Percentiles rank a stretch among this genome's conserved stretches.
Evolutionary conservation across 257 asterid species (phyloP).

Genomic region (Capsicum pubescens): DNA sequence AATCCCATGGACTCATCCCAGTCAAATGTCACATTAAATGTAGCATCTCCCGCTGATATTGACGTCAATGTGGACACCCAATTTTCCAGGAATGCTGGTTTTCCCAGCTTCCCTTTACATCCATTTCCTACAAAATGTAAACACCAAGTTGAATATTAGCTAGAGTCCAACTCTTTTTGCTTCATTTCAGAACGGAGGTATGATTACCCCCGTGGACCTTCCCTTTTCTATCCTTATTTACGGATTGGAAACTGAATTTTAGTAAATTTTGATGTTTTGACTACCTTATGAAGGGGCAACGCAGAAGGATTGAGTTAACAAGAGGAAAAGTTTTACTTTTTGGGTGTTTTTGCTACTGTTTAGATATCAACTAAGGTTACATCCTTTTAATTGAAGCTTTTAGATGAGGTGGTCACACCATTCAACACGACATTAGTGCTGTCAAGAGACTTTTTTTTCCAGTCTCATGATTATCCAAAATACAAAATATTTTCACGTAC

Average conservation of each 20-base stretch:
- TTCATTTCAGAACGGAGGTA: neutral
- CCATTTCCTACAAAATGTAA: conserved; percentile 42
- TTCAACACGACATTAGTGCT: neutral
- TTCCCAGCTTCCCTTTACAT: conserved; percentile 73
- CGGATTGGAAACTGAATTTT: neutral
- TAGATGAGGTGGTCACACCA: neutral
- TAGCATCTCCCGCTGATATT: conserved; percentile 54
- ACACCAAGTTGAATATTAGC: neutral
- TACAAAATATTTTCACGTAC: neutral
- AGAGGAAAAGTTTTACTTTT: neutral
- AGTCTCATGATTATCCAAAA: neutral
- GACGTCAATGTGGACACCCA: conserved; percentile 72
- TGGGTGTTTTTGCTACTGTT: neutral
- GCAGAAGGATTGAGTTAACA: neutral
- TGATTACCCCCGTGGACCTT: neutral
- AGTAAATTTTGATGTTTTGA: neutral
- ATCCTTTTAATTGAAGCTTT: neutral
- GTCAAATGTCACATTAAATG: conserved; percentile 50
- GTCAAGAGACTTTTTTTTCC: neutral
- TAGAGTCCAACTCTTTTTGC: neutral
- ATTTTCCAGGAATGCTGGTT: conserved; percentile 59
- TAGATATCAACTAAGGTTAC: neutral
- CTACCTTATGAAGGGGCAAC: neutral
- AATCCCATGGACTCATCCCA: conserved; percentile 77
- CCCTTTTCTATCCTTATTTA: neutral